Conservation (phyloP, 208 protist genomes). For the Leishmania tarentolae region DNA sequence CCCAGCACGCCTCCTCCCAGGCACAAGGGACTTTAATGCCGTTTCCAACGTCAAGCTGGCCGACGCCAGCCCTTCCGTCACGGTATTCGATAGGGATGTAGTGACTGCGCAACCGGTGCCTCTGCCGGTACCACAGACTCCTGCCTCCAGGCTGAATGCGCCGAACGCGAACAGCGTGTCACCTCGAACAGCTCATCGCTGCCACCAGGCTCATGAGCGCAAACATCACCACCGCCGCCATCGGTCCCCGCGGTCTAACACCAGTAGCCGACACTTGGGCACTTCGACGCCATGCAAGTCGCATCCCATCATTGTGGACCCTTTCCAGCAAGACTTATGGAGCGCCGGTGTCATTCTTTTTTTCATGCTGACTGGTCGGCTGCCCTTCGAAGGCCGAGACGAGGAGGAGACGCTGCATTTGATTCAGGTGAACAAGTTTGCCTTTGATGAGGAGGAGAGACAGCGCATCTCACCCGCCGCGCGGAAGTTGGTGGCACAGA, state of each 20-base stretch:
- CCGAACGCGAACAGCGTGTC: background rate
- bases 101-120: background rate
- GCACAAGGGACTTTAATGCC: background rate
- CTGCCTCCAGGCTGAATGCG: background rate
- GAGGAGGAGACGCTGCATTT: slow-evolving; percentile 95
- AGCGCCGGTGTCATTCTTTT: slow-evolving; percentile 92
- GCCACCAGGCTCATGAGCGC: background rate
- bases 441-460: slow-evolving; percentile 73
- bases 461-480: slow-evolving; percentile 66
- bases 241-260: background rate
- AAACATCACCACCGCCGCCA: background rate
- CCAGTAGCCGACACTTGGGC: background rate
- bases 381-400: slow-evolving; percentile 95
- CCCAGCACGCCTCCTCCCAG: background rate
- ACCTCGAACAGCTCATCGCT: background rate
- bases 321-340: slow-evolving; percentile 93
- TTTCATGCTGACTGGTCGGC: slow-evolving; percentile 94
- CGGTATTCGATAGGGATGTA: background rate
- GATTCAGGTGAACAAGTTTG: slow-evolving; percentile 61
- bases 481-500: slow-evolving; percentile 57
- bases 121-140: background rate
- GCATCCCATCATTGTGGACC: slow-evolving; percentile 48
- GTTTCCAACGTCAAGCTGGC: background rate
- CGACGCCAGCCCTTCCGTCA: background rate
- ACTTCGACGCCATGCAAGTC: slow-evolving; percentile 12